Percentiles rank a stretch among this genome's conserved stretches.
phyloP scores from a whole-genome alignment of 2,329 filamentous ascomycete species.

The Plenodomus tracheiphilus region DNA sequence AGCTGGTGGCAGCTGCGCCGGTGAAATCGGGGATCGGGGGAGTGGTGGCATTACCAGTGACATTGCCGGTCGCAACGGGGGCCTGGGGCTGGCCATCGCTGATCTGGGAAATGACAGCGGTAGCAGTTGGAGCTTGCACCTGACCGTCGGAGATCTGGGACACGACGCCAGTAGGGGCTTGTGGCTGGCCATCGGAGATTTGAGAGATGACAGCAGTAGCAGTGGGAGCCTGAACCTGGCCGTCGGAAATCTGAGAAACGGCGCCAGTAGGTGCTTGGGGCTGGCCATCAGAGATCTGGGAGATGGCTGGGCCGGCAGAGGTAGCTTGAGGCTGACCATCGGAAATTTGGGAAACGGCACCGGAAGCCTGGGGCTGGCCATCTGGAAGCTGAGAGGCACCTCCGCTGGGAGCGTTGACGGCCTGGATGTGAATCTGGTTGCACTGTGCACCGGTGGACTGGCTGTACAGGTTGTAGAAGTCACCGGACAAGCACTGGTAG shows the following conservation, averaged over 20 bases:
- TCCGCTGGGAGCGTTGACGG: conserved; percentile 11
- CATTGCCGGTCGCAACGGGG: conserved; percentile 11
- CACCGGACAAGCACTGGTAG: conserved; percentile 73
- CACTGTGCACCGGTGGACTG: conserved; percentile 70
- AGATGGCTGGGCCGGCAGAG: conserved; percentile 7
- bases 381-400: conserved; percentile 35
- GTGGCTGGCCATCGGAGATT: conserved; percentile 20
- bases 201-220: conserved; percentile 8
- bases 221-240: conserved; percentile 27
- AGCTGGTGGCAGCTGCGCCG: conserved; percentile 31
- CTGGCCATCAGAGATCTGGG: conserved; percentile 19
- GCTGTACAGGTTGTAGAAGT: conserved; percentile 85
- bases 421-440: conserved; percentile 45
- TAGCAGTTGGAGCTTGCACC: conserved; percentile 12
- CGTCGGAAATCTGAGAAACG: conserved; percentile 36
- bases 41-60: conserved; percentile 14
- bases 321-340: conserved; percentile 35
- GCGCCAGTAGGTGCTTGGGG: conserved; percentile 16
- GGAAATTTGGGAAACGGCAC: conserved; percentile 20
- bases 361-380: conserved; percentile 30
- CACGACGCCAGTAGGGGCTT: conserved; percentile 16
- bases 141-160: conserved; percentile 38
- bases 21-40: conserved; percentile 29
- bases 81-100: conserved; percentile 30
- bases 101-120: conserved; percentile 6